Evolutionary conservation across 192 early-diverging fungal genomes (phyloP), one percentile per base, ranked within the genome.

Genomic region (Gigaspora rosea): DNA sequence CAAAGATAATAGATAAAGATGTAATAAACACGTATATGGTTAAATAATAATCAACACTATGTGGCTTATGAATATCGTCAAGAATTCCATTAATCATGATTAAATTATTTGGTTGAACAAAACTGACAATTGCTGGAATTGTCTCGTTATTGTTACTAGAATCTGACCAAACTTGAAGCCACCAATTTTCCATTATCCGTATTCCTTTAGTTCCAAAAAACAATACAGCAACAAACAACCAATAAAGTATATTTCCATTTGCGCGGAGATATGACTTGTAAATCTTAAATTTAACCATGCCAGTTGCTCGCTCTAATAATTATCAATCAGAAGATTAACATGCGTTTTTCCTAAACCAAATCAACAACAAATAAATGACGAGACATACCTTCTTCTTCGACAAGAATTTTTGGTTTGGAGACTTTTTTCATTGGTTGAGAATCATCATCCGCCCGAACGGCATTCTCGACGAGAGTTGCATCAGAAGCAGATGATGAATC

Each of bases 201-300:
- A 81, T 11, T 0, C 61, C 62, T 78, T 88, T 85, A 12, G 73
- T 71, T 12, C 80, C 27, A 52, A 79, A 73, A 54, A 89, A 86
- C 0, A 88, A 68, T 47, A 84, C 78, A 5, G 83, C 54, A 33
- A 90, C 41, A 35, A 86, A 35, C 50, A 90, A 73, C 93, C 93
- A 94, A 81, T 87, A 89, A 59, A 81, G 74, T 64, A 76, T 79
- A 13, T 86, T 80, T 32, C 93, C 93, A 59, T 90, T 90, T 54
- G 90, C 92, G 13, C 82, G 71, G 72, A 92, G 82, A 80, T 97
- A 99, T 11, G 87, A 84, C 41, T 89, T 78, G 88, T 95, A 98
- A 20, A 98, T 91, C 13, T 81, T 67, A 8, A 81, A 86, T 36
- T 85, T 81, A 62, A 98, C 96, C 62, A 88, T 86, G 0, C 98